A percentile compares a stretch with the other conserved stretches of the same genome.
Evolutionary conservation across 2,329 filamentous ascomycete genomes (phyloP).

Genomic region (Fusarium udum): DNA sequence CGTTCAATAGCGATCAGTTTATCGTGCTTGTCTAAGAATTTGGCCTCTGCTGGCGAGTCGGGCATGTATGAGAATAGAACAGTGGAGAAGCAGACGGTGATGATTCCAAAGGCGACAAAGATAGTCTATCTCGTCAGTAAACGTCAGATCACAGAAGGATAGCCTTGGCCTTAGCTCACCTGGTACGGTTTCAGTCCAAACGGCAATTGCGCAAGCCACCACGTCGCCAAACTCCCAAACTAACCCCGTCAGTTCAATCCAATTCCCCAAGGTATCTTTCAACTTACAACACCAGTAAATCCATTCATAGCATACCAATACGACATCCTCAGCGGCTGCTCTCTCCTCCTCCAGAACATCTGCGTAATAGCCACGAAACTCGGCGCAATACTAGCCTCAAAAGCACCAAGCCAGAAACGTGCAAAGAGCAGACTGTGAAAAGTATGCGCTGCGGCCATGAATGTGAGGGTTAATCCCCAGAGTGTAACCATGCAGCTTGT

Average conservation of each 20-base stretch:
- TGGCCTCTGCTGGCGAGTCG: conserved; percentile 69
- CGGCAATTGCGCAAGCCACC: conserved; percentile 30
- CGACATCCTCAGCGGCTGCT: conserved; percentile 44
- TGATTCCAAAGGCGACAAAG: conserved; percentile 48
- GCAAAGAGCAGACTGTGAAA: conserved; percentile 57
- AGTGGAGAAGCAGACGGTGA: conserved; percentile 57
- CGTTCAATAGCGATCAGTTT: conserved; percentile 68
- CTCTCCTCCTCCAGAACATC: conserved; percentile 50
- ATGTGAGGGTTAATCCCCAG: conserved; percentile 62
- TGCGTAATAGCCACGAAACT: conserved; percentile 47
- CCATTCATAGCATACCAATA: conserved; percentile 37
- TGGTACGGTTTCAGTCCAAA: conserved; percentile 29
- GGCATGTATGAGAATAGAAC: conserved; percentile 68
- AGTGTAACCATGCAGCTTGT: conserved; percentile 59
- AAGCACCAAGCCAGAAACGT: conserved; percentile 57
- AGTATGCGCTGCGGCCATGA: conserved; percentile 61
- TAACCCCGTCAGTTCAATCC: background rate
- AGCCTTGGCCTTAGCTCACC: background rate
- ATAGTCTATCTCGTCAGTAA: conserved; percentile 27
- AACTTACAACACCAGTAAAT: conserved; percentile 24
- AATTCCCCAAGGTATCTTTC: fast-evolving
- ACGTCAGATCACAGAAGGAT: fast-evolving
- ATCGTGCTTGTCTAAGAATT: conserved; percentile 65
- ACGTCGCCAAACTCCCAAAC: conserved; percentile 32
- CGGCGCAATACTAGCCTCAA: conserved; percentile 56